phyloP scores from a whole-genome alignment of 805 yeast species.

The Starmerella bombi region DNA sequence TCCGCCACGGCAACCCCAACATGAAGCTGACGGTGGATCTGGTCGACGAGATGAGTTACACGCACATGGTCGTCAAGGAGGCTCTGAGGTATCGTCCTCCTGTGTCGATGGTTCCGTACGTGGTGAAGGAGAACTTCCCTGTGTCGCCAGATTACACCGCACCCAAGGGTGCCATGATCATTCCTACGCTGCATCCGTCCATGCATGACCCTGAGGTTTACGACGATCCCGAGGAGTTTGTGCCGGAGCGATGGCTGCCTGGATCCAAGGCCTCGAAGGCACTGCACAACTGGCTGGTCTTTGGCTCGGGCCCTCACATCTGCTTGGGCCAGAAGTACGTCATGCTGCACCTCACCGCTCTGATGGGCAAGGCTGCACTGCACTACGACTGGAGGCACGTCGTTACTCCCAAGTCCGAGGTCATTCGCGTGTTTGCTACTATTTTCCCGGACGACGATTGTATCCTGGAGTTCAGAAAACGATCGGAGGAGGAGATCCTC shows the following conservation, averaged over 20 bases:
- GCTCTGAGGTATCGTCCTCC: constrained; percentile 93
- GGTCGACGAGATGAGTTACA: constrained; percentile 77
- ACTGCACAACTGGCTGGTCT: constrained; percentile 87
- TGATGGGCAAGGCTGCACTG: constrained; percentile 84
- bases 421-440: constrained; percentile 92
- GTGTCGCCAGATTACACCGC: constrained; percentile 73
- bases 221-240: constrained; percentile 83
- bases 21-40: constrained; percentile 52
- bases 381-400: constrained; percentile 68
- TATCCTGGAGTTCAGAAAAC: constrained; percentile 48
- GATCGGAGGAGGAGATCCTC: constrained; percentile 15
- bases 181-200: constrained; percentile 91
- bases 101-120: constrained; percentile 94
- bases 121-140: constrained; percentile 76
- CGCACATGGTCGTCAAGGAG: constrained; percentile 83
- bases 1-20: constrained; percentile 65
- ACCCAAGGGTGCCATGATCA: constrained; percentile 94
- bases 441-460: constrained; percentile 96
- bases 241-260: constrained; percentile 86
- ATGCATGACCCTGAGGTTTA: constrained; percentile 95
- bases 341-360: constrained; percentile 71
- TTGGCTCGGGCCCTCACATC: constrained; percentile 94
- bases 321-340: constrained; percentile 94
- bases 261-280: constrained; percentile 64
- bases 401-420: constrained; percentile 73